phyloP scores from a whole-genome alignment of 1,284 basidiomycete species.

The Ustilago curta region DNA sequence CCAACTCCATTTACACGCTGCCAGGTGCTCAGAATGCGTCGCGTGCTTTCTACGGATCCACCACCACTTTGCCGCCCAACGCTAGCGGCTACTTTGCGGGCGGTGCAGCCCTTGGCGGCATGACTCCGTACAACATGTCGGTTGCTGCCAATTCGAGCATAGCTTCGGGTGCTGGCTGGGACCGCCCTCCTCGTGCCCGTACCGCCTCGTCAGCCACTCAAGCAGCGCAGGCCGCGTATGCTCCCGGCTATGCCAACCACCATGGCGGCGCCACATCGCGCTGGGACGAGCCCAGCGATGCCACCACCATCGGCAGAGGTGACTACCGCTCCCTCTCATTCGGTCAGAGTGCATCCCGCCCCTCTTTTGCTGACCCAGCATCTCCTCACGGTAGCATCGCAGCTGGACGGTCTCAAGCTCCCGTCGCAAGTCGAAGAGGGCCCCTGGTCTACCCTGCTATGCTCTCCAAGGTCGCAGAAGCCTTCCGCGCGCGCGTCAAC shows the following conservation, averaged over 20 bases:
- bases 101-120: conserved; percentile 24
- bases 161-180: conserved; percentile 30
- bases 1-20: conserved; percentile 57
- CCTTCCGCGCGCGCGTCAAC: conserved; percentile 85
- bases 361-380: conserved; percentile 26
- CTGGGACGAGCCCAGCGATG: conserved; percentile 34
- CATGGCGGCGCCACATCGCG: conserved; percentile 20
- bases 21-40: conserved; percentile 42
- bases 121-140: conserved; percentile 44
- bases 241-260: conserved; percentile 40
- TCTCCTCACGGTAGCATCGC: conserved; percentile 50
- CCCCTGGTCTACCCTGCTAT: conserved; percentile 88
- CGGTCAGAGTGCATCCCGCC: conserved; percentile 32
- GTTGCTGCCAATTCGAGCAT: conserved; percentile 16
- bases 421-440: conserved; percentile 38
- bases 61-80: conserved; percentile 38
- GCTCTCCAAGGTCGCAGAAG: conserved; percentile 91
- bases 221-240: conserved; percentile 56
- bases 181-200: conserved; percentile 49
- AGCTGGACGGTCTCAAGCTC: conserved; percentile 10
- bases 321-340: conserved; percentile 54
- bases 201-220: conserved; percentile 59
- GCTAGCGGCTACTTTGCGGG: conserved; percentile 36
- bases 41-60: conserved; percentile 48
- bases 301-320: conserved; percentile 30